Base-by-base conservation (phyloP, 2,329 filamentous ascomycete species). In the Trichoderma sp. region DNA sequence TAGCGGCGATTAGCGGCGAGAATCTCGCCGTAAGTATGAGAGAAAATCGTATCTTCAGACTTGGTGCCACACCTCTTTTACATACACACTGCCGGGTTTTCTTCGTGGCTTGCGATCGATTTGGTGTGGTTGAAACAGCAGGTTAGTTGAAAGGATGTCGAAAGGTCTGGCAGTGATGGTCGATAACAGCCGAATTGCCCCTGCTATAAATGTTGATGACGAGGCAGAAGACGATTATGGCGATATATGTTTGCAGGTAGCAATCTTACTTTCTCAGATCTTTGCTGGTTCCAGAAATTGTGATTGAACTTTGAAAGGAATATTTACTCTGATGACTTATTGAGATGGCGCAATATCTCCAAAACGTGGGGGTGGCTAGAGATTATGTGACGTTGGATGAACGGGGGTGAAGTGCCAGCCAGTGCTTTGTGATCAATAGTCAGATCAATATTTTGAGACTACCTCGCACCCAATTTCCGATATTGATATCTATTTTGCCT, bases 21-120 rank as follows among this genome's bases (percentile, higher is more conserved):
- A 32, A 14, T 6, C 24, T 37, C 26, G 14, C 43, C 5, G 63
- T n/a, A n/a, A 51, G 39, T 16, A 30, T 14, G 8, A 30, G 52
- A 46, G 26, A 16, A 28, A 39, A 39, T n/a, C 18, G 28, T 63
- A 58, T 66, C n/a, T 49, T 49, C 63, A 24, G 37, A 28, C 13
- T 49, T 52, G 32, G 66, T 54, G 59, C 52, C 59, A 59, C 59
- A 63, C 30, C 49, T 26, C 24, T 39, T n/a, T 52, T 39, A 37
- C 30, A 58, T 59, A 18, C 59, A 60, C 39, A 51, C 51, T 39
- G 59, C 51, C 39, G 63, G 37, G 26, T 14, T 30, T 67, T 56
- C 37, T 60, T 67, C 28, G 63, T 56, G 28, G 61, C 21, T 49
- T 51, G 11, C n/a, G 10, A 37, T 18, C 16, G 14, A 54, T 46